A percentile compares a stretch with the other conserved stretches of the same genome.
Evolutionary conservation across 73 alveolate genomes (phyloP).

Genomic region (Paramecium sexaurelia): DNA sequence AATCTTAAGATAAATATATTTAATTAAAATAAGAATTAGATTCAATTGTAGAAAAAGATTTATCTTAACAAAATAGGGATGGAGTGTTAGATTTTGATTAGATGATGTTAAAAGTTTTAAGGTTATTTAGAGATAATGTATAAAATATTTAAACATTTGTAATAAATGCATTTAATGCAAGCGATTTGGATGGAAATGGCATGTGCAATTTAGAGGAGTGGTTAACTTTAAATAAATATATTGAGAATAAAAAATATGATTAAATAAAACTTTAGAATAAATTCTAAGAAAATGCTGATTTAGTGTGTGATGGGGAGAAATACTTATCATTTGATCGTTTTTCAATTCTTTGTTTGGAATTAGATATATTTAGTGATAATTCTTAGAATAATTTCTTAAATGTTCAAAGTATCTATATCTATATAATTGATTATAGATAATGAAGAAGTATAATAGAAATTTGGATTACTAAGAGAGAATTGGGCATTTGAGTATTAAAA

Average conservation of each 20-base stretch:
- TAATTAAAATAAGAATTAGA: constrained; percentile 52
- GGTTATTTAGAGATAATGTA: constrained; percentile 15
- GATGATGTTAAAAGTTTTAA: constrained; percentile 40
- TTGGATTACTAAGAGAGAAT: not conserved
- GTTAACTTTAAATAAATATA: constrained; percentile 57
- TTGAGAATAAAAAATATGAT: constrained; percentile 56
- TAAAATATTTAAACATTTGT: constrained; percentile 52
- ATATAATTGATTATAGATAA: not conserved
- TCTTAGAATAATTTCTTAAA: constrained; percentile 42
- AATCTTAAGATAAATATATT: constrained; percentile 19
- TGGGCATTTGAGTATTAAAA: not conserved
- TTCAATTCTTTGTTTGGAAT: constrained; percentile 55
- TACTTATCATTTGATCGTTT: constrained; percentile 62
- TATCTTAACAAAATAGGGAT: not conserved
- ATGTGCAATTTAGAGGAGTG: constrained; percentile 63
- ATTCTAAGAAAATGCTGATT: constrained; percentile 63
- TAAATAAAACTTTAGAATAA: not conserved
- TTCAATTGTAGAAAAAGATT: constrained; percentile 31
- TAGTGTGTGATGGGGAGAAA: constrained; percentile 54
- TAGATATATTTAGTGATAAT: constrained; percentile 59
- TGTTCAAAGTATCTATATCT: not conserved
- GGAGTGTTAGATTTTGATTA: constrained; percentile 64
- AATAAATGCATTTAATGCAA: constrained; percentile 62
- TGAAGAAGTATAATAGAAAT: not conserved
- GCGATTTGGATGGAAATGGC: constrained; percentile 68